These are phyloP conservation scores for Spergularia azorica DNA, from an alignment of 179 eudicot species.

Conservation along the genomic window DNA sequence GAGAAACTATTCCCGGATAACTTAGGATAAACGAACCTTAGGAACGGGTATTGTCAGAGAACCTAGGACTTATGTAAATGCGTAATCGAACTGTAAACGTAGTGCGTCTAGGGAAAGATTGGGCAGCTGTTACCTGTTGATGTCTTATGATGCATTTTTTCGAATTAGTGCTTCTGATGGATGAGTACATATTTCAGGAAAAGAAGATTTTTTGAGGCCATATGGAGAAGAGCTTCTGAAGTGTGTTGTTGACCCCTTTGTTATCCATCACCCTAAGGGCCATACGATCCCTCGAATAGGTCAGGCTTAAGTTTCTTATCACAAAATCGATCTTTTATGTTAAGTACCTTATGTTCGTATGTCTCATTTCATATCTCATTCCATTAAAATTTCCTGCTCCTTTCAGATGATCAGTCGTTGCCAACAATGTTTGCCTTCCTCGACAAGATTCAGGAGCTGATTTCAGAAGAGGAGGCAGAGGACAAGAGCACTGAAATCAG, in stretches of 20 bases:
- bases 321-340: not conserved
- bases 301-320: constrained; percentile 6
- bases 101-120: too few species aligned
- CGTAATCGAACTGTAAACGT: too few species aligned
- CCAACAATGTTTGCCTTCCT: constrained; percentile 56
- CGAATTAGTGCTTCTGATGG: not conserved
- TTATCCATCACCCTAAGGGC: constrained; percentile 85
- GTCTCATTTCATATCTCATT: not conserved
- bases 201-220: constrained; percentile 65
- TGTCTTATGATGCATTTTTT: not conserved
- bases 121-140: not conserved
- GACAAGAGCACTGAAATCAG: not conserved
- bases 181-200: constrained; percentile 40
- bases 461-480: constrained; percentile 36
- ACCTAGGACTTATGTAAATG: too few species aligned
- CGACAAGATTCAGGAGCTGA: constrained; percentile 55
- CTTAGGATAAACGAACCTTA: too few species aligned
- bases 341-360: not conserved
- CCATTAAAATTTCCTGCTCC: not conserved
- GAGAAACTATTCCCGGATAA: too few species aligned
- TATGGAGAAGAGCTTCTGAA: constrained; percentile 68
- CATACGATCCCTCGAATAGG: constrained; percentile 80
- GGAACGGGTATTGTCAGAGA: too few species aligned
- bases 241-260: constrained; percentile 52
- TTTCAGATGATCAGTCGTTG: constrained; percentile 62